These are phyloP conservation scores for Chlamydomonas sp. DNA, from an alignment of 139 green algal species.

Conservation along the genomic window DNA sequence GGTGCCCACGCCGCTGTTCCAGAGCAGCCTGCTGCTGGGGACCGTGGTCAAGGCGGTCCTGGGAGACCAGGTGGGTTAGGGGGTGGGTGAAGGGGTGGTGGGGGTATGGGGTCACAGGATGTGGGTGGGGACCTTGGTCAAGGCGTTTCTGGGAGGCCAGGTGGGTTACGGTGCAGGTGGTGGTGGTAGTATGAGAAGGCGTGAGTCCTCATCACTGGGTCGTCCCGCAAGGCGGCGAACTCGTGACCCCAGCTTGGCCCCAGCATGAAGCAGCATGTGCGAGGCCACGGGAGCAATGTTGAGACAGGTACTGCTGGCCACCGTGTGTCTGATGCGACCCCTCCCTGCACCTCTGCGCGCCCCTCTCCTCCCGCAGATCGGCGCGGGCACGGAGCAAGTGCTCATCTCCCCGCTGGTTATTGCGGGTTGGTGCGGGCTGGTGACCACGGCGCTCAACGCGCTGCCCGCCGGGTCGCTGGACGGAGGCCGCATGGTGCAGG, in stretches of 20 bases:
- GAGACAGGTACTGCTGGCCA: too few relatives aligned
- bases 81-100: not conserved
- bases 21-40: slow-evolving; percentile 83
- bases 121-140: not conserved
- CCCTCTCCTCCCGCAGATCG: not conserved
- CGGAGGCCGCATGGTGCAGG: slow-evolving; percentile 80
- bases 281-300: too few relatives aligned
- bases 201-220: too few relatives aligned
- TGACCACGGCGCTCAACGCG: slow-evolving; percentile 84
- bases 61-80: slow-evolving; percentile 38
- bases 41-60: slow-evolving; percentile 64
- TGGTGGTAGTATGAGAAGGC: not conserved
- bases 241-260: too few relatives aligned
- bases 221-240: too few relatives aligned
- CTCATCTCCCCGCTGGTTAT: slow-evolving; percentile 60
- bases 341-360: not conserved
- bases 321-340: too few relatives aligned
- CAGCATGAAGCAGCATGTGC: too few relatives aligned
- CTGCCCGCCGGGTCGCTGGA: slow-evolving; percentile 88
- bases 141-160: not conserved
- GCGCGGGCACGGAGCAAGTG: slow-evolving; percentile 28
- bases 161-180: not conserved
- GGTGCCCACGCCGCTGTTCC: slow-evolving; percentile 84
- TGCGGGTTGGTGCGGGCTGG: slow-evolving; percentile 87
- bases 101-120: not conserved